Evolutionary conservation across 2,329 filamentous ascomycete genomes (phyloP).

Genomic region (Colletotrichum gigasporum): DNA sequence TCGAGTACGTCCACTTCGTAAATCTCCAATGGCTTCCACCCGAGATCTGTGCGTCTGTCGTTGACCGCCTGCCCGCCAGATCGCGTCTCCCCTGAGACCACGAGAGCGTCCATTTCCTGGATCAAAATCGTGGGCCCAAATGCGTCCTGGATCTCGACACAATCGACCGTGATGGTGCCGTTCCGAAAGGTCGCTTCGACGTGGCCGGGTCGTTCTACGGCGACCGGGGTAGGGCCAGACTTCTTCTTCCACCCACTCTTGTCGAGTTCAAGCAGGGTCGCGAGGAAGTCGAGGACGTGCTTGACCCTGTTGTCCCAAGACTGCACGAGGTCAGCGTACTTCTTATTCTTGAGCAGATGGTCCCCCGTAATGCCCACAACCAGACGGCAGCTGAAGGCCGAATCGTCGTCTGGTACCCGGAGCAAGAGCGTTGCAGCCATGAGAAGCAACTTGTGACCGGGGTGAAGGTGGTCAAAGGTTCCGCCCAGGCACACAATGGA

Average conservation of each 20-base stretch:
- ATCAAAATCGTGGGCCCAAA: constrained; percentile 93
- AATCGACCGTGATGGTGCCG: constrained; percentile 73
- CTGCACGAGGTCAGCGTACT: constrained; percentile 83
- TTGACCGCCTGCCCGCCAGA: constrained; percentile 88
- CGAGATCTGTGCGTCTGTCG: constrained; percentile 77
- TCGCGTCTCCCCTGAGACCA: constrained; percentile 89
- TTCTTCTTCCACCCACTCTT: constrained; percentile 54
- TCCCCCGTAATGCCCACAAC: constrained; percentile 91
- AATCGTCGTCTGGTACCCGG: constrained; percentile 55
- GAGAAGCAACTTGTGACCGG: constrained; percentile 94
- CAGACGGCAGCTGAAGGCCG: constrained; percentile 62
- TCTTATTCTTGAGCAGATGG: constrained; percentile 87
- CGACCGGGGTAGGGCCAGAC: constrained; percentile 36
- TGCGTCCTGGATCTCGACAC: constrained; percentile 85
- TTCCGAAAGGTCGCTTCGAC: constrained; percentile 64
- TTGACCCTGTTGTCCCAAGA: constrained; percentile 80
- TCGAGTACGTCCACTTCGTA: constrained; percentile 93
- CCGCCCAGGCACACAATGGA: constrained; percentile 80
- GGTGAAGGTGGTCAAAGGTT: constrained; percentile 96
- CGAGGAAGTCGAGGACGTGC: constrained; percentile 78
- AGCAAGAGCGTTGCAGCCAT: constrained; percentile 84
- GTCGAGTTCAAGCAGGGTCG: constrained; percentile 62
- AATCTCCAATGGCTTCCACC: constrained; percentile 79
- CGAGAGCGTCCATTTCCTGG: constrained; percentile 78
- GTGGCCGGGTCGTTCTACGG: constrained; percentile 53